Evolutionary conservation across 768 basidiomycete genomes (phyloP).

Genomic region (Boletus subcaerulescens): DNA sequence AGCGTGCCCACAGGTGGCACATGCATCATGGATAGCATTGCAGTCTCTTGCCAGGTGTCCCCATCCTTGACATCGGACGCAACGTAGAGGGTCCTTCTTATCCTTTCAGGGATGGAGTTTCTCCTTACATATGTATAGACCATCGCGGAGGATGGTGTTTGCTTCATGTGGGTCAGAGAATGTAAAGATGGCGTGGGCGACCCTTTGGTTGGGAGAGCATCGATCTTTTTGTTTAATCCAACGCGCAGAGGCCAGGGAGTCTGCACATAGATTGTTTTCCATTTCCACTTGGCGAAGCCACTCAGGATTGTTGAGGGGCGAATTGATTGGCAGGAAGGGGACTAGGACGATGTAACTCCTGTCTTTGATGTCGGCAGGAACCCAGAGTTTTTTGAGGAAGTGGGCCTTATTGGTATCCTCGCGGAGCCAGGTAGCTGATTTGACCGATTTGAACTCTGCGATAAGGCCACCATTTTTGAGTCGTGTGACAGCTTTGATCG

Average conservation of each 20-base stretch:
- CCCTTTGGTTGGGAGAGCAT: too few relatives aligned
- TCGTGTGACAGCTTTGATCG: background rate
- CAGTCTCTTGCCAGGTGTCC: background rate
- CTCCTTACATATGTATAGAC: background rate
- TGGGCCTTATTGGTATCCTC: rapidly evolving
- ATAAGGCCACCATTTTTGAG: background rate
- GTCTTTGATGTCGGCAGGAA: background rate
- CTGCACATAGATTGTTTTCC: background rate
- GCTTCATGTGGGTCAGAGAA: rapidly evolving
- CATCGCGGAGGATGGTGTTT: background rate
- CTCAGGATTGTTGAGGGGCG: background rate
- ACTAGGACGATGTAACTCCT: background rate
- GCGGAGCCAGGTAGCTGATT: background rate
- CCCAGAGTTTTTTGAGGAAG: background rate
- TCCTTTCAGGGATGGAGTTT: conserved; percentile 2
- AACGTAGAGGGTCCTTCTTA: background rate
- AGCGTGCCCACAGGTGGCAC: too few relatives aligned
- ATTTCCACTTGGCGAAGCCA: background rate
- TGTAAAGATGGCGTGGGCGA: too few relatives aligned
- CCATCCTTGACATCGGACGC: background rate
- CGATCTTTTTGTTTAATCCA: too few relatives aligned
- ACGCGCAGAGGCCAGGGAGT: too few relatives aligned
- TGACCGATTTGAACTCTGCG: background rate
- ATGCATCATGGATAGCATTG: background rate
- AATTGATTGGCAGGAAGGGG: background rate